A percentile compares a stretch with the other conserved stretches of the same genome.
These are phyloP conservation scores for Dryas drummondii DNA, from an alignment of 306 rosid genomes.

Conservation along the genomic window DNA sequence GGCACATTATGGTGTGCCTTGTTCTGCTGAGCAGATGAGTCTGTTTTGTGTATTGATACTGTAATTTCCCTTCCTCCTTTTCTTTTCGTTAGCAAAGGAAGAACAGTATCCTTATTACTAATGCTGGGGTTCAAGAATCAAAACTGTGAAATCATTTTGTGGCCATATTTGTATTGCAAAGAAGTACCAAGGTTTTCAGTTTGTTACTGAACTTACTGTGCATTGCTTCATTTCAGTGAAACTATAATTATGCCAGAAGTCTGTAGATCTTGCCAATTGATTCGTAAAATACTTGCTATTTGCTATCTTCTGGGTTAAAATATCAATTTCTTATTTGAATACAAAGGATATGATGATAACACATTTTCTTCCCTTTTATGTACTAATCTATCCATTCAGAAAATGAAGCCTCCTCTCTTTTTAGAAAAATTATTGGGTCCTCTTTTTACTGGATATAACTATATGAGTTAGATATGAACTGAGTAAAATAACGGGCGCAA, in stretches of 20 bases:
- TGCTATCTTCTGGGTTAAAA: too few relatives aligned
- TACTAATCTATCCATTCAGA: too few relatives aligned
- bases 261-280: not conserved
- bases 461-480: too few relatives aligned
- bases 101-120: not conserved
- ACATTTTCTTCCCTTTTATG: too few relatives aligned
- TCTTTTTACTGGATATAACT: too few relatives aligned
- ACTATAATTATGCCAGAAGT: not conserved
- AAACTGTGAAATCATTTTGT: not conserved
- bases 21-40: not conserved
- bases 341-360: too few relatives aligned
- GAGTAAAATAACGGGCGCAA: too few relatives aligned
- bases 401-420: too few relatives aligned
- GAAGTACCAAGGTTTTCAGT: not conserved
- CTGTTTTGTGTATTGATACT: slow-evolving; percentile 4
- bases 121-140: not conserved
- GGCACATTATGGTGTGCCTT: slow-evolving; percentile 16
- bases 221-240: not conserved
- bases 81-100: slow-evolving; percentile 8
- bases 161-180: not conserved
- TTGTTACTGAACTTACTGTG: not conserved
- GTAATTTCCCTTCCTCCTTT: not conserved
- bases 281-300: too few relatives aligned
- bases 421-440: too few relatives aligned
- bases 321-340: too few relatives aligned